These are phyloP conservation scores for Papiliotrema laurentii DNA, from an alignment of 1,284 basidiomycete genomes.

Conservation along the genomic window DNA sequence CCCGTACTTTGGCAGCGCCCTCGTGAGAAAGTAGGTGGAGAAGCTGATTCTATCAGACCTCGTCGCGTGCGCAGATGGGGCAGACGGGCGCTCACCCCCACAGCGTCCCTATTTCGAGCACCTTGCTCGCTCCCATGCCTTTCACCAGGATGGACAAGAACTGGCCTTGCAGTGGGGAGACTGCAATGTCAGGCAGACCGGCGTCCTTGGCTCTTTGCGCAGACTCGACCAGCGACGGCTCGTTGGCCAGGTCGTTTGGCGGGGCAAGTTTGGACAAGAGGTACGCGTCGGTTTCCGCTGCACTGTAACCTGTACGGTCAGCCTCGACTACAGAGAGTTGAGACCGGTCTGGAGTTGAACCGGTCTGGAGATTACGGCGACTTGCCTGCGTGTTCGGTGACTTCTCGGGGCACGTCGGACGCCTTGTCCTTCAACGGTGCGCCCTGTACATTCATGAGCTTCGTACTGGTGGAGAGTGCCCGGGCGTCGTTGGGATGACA, in stretches of 20 bases:
- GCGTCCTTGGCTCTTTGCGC: conserved; percentile 23
- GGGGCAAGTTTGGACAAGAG: conserved; percentile 22
- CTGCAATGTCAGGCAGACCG: conserved; percentile 31
- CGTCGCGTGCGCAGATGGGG: neutral
- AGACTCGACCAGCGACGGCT: conserved; percentile 15
- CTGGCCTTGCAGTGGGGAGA: conserved; percentile 35
- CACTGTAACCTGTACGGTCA: conserved; percentile 9
- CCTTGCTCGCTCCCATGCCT: conserved; percentile 26
- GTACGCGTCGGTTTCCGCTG: conserved; percentile 25
- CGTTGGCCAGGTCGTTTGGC: conserved; percentile 14
- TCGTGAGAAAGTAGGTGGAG: conserved; percentile 36
- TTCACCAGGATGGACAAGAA: conserved; percentile 33
- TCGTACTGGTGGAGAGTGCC: no score
- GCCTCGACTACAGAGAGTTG: no score
- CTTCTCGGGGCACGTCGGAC: no score
- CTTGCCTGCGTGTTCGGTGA: no score
- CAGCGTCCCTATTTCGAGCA: conserved; percentile 42
- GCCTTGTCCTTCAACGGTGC: no score
- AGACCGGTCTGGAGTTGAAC: no score
- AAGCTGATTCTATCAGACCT: conserved; percentile 22
- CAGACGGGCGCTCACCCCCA: conserved; percentile 26
- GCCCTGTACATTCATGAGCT: no score
- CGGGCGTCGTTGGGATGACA: no score
- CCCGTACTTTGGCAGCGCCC: conserved; percentile 30
- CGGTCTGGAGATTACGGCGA: no score